Conservation (phyloP, 2,329 filamentous ascomycete species). For the Arthrobotrys iridis region DNA sequence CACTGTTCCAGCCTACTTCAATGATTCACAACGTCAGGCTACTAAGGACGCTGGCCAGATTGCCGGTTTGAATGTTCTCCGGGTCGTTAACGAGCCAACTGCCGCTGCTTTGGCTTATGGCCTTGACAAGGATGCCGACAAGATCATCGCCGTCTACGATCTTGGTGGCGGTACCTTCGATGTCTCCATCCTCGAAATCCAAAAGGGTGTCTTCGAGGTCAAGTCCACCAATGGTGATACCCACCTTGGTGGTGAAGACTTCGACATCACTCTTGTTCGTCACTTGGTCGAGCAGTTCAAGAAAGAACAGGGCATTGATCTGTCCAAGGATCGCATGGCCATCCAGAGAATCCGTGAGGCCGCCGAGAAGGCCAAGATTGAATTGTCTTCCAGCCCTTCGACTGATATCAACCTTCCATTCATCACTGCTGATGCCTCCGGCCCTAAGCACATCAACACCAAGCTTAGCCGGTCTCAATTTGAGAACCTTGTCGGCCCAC, state of each 20-base stretch:
- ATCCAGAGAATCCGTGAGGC: conserved; percentile 99
- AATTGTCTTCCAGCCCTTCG: conserved; percentile 91
- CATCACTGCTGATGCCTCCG: conserved; percentile 94
- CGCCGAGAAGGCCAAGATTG: conserved; percentile 99
- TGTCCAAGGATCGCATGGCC: conserved; percentile 93
- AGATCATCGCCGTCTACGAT: conserved; percentile 94
- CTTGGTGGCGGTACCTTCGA: conserved; percentile 98
- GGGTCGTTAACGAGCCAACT: conserved; percentile 97
- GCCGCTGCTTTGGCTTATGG: conserved; percentile 95
- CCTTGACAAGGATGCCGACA: conserved; percentile 91
- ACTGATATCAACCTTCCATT: conserved; percentile 99
- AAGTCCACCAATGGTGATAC: conserved; percentile 99
- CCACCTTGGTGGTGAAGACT: conserved; percentile 97
- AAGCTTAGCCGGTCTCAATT: conserved; percentile 94
- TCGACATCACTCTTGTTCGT: conserved; percentile 92
- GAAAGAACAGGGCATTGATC: conserved; percentile 90
- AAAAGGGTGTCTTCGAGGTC: conserved; percentile 97
- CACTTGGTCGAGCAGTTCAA: conserved; percentile 96
- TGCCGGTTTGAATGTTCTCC: conserved; percentile 92
- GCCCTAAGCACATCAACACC: conserved; percentile 97
- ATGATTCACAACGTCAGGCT: conserved; percentile 95
- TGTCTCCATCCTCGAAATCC: conserved; percentile 97
- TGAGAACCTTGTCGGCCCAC: conserved; percentile 88
- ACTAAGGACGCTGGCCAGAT: conserved; percentile 99
- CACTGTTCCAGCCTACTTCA: conserved; percentile 98